Conservation (phyloP, 768 basidiomycete genomes). For the Suillus lakei region DNA sequence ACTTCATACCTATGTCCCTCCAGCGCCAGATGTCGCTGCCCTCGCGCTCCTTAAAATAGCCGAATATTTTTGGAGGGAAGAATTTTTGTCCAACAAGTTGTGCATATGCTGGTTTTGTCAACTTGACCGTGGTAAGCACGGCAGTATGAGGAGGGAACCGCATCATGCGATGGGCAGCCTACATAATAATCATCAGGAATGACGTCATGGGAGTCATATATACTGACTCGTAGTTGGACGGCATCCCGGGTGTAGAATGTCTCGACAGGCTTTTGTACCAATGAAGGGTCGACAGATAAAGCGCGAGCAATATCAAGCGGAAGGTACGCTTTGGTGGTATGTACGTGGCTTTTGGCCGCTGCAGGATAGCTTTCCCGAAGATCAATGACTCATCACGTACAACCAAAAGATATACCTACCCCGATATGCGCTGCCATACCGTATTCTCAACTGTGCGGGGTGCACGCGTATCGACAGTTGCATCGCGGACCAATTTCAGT, state of each 20-base stretch:
- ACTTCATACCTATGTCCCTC: constrained; percentile 91
- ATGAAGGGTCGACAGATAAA: constrained; percentile 59
- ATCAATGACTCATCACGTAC: not conserved
- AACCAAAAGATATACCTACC: constrained; percentile 44
- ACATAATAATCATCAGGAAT: constrained; percentile 11
- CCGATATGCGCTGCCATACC: constrained; percentile 72
- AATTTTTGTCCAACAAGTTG: constrained; percentile 92
- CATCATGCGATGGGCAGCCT: constrained; percentile 90
- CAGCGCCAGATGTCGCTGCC: constrained; percentile 73
- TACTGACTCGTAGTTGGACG: constrained; percentile 79
- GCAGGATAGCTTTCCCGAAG: constrained; percentile 65
- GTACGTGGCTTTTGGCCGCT: constrained; percentile 67
- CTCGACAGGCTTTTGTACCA: constrained; percentile 88
- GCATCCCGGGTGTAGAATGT: constrained; percentile 97
- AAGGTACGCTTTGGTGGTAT: constrained; percentile 78
- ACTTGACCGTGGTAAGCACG: constrained; percentile 62
- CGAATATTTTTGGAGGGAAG: constrained; percentile 89
- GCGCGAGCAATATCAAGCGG: constrained; percentile 82
- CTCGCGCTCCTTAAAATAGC: constrained; percentile 67
- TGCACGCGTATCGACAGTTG: constrained; percentile 59
- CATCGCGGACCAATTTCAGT: constrained; percentile 61
- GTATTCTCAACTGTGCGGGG: constrained; percentile 61
- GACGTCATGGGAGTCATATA: not conserved
- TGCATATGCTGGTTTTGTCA: constrained; percentile 94
- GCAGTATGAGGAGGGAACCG: constrained; percentile 81